Conservation (phyloP, 805 yeast genomes). For the Candida gorgasii region DNA sequence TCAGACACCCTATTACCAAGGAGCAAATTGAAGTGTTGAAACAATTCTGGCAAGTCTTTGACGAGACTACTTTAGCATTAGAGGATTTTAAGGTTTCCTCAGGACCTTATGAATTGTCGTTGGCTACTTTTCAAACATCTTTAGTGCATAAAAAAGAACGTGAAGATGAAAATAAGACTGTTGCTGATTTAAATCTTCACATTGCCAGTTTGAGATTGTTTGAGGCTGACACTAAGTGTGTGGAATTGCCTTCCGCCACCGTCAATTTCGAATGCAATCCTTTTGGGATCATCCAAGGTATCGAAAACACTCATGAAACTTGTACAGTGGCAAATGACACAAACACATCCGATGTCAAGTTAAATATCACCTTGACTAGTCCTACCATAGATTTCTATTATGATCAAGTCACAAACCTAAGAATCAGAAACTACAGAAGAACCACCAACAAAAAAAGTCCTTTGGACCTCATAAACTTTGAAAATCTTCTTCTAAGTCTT, state of each 20-base stretch:
- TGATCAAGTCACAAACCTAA: conserved; percentile 33
- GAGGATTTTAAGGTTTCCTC: conserved; percentile 28
- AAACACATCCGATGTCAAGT: conserved; percentile 10
- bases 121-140: conserved; percentile 23
- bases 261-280: conserved; percentile 25
- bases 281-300: conserved; percentile 22
- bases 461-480: conserved; percentile 16
- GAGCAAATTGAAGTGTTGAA: conserved; percentile 5
- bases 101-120: conserved; percentile 17
- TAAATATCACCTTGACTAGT: conserved; percentile 27
- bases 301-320: conserved; percentile 14
- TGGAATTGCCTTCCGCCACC: conserved; percentile 39
- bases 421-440: conserved; percentile 10
- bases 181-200: conserved; percentile 20
- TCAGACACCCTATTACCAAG: conserved; percentile 14
- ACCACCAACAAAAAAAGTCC: conserved; percentile 9
- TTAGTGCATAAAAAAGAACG: conserved; percentile 12
- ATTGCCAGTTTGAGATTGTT: conserved; percentile 29
- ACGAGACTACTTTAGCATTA: conserved; percentile 19
- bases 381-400: conserved; percentile 39
- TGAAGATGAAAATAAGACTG: conserved; percentile 14
- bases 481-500: conserved; percentile 13
- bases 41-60: conserved; percentile 14
- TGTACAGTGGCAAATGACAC: neutral
- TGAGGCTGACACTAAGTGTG: conserved; percentile 29